A percentile compares a stretch with the other conserved stretches of the same genome.
These are phyloP conservation scores for Asterophora lycoperdoides DNA, from an alignment of 768 basidiomycete genomes.

Conservation along the genomic window DNA sequence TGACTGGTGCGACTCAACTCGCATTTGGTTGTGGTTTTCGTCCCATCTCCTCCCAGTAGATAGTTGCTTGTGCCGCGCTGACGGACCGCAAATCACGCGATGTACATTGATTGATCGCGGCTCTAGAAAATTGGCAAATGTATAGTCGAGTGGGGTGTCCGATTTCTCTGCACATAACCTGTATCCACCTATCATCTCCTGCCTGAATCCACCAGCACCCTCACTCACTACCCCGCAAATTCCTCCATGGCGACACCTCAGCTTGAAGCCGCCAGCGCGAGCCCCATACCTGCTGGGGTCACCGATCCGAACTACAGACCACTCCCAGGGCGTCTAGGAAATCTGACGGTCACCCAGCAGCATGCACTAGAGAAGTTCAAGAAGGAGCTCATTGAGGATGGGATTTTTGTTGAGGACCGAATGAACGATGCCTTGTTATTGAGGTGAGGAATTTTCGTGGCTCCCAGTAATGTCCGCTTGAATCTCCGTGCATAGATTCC, in stretches of 20 bases:
- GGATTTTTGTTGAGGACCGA: constrained; percentile 53
- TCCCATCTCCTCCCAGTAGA: constrained; percentile 1
- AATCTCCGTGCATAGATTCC: too few species aligned
- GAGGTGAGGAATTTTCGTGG: background rate
- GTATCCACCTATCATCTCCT: background rate
- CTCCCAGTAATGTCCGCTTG: background rate
- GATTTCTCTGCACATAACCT: background rate
- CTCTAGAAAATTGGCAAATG: background rate
- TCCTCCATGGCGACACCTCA: background rate
- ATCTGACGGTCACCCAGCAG: constrained; percentile 58
- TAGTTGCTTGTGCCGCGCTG: background rate
- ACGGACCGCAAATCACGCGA: too few species aligned
- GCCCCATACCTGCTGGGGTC: constrained; percentile 52
- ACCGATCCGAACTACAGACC: constrained; percentile 64
- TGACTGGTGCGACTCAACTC: constrained; percentile 32
- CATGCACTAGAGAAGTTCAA: constrained; percentile 65
- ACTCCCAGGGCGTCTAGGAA: constrained; percentile 69
- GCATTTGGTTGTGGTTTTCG: constrained; percentile 20
- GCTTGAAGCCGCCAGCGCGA: constrained; percentile 42
- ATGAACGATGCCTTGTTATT: constrained; percentile 40
- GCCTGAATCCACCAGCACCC: background rate
- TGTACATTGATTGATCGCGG: background rate
- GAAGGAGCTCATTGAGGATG: constrained; percentile 57
- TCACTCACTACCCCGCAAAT: background rate
- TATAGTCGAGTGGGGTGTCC: background rate